Conservation (phyloP, 2,329 filamentous ascomycete genomes). For the Fusarium tuaranense region DNA sequence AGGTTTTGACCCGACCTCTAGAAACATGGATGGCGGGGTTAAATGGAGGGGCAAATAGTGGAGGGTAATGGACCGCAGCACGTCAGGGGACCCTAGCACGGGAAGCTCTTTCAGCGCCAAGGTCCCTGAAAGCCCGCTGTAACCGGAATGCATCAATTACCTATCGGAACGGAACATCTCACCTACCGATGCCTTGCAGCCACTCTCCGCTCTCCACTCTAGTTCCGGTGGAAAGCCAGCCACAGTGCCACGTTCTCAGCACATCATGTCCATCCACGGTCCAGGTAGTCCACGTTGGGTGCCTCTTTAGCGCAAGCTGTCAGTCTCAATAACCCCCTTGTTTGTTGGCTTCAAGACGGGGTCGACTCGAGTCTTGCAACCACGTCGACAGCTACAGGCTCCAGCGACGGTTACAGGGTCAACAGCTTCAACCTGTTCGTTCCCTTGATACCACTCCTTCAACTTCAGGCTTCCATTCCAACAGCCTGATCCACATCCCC, state of each 20-base stretch:
- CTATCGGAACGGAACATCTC: conserved; percentile 12
- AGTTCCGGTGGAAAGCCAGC: background rate
- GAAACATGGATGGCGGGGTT: conserved; percentile 36
- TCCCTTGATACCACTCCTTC: background rate
- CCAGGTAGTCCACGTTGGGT: background rate
- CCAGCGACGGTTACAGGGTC: background rate
- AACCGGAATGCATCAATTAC: background rate
- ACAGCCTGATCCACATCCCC: conserved; percentile 19
- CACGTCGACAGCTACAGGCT: conserved; percentile 1
- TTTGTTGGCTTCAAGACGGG: conserved; percentile 1
- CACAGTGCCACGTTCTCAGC: conserved; percentile 8
- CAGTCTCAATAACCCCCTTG: conserved; percentile 4
- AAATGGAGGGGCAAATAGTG: conserved; percentile 30
- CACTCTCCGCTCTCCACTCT: conserved; percentile 2
- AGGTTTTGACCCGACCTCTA: conserved; percentile 3
- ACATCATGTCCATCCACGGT: conserved; percentile 3
- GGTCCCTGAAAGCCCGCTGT: conserved; percentile 12
- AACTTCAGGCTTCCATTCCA: conserved; percentile 14
- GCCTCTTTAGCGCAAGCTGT: conserved; percentile 11
- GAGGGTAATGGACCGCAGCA: background rate
- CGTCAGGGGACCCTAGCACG: conserved; percentile 17
- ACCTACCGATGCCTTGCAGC: background rate
- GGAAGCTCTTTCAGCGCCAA: conserved; percentile 2
- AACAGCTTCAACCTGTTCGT: background rate
- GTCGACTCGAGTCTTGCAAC: background rate